Evolutionary conservation across 2,329 filamentous ascomycete species (phyloP).

Genomic region (Amesomyces nigricolor): DNA sequence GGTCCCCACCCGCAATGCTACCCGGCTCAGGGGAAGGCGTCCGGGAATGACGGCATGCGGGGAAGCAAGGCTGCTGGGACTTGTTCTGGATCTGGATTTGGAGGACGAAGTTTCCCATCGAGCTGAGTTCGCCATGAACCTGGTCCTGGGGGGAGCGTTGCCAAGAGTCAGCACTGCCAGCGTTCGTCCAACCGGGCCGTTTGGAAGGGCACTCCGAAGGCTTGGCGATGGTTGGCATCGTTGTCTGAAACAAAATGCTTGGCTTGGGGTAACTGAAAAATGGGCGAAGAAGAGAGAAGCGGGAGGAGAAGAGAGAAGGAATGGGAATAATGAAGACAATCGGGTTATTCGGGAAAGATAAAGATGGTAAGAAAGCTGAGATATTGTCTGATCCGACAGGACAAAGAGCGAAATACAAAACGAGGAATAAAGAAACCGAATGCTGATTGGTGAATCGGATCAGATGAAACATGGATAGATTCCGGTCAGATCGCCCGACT

Average conservation of each 20-base stretch:
- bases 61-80: background rate
- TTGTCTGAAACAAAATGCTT: background rate
- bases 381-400: no score
- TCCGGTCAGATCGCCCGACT: background rate
- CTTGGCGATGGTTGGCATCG: background rate
- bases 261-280: no score
- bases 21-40: background rate
- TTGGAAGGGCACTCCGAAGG: constrained; percentile 10
- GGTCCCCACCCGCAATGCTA: constrained; percentile 1
- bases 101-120: no score
- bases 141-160: background rate
- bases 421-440: no score
- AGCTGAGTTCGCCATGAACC: background rate
- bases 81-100: no score
- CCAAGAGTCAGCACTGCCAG: constrained; percentile 9
- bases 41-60: constrained; percentile 2
- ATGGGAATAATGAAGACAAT: no score
- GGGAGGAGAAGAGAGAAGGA: no score
- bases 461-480: background rate
- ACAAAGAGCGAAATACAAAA: no score
- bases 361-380: no score
- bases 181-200: constrained; percentile 17
- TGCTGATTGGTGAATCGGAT: no score
- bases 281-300: no score
- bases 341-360: no score